These are phyloP conservation scores for Alternaria brassicicola DNA, from an alignment of 2,329 filamentous ascomycete genomes.

Conservation along the genomic window DNA sequence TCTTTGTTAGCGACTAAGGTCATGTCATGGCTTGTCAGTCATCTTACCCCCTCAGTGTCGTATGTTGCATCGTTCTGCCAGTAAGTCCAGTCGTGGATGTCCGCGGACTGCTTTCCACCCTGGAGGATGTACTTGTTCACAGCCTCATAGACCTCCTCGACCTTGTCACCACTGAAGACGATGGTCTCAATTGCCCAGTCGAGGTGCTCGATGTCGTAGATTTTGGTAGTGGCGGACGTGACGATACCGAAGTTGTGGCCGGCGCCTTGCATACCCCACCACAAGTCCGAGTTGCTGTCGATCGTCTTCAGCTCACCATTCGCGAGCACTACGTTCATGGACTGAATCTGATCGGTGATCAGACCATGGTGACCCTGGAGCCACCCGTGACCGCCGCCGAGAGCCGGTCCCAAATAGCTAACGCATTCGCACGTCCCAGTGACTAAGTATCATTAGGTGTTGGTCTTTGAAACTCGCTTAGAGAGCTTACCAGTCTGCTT, in stretches of 20 bases:
- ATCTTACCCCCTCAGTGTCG: background rate
- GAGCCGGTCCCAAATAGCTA: slow-evolving; percentile 55
- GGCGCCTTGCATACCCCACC: slow-evolving; percentile 56
- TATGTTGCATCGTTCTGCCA: slow-evolving; percentile 27
- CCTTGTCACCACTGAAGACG: slow-evolving; percentile 51
- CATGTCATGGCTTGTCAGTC: background rate
- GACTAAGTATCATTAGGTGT: slow-evolving; percentile 12
- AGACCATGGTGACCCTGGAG: slow-evolving; percentile 62
- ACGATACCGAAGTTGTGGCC: slow-evolving; percentile 58
- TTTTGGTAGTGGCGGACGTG: slow-evolving; percentile 44
- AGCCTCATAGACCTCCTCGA: slow-evolving; percentile 56
- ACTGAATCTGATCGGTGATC: slow-evolving; percentile 61
- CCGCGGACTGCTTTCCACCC: slow-evolving; percentile 52
- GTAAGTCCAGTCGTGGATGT: slow-evolving; percentile 38
- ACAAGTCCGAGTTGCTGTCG: slow-evolving; percentile 56
- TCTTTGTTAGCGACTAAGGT: background rate
- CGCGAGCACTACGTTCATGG: slow-evolving; percentile 59
- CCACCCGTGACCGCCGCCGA: slow-evolving; percentile 65
- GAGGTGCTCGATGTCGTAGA: slow-evolving; percentile 46
- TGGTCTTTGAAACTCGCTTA: accelerated
- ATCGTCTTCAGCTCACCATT: slow-evolving; percentile 54
- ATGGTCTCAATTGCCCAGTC: slow-evolving; percentile 35
- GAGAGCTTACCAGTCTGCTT: slow-evolving; percentile 56
- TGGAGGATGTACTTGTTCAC: slow-evolving; percentile 56
- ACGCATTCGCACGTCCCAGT: slow-evolving; percentile 58